phyloP scores from a whole-genome alignment of 371 early-diverging fungal genomes.

The Rhizopus sp. region DNA sequence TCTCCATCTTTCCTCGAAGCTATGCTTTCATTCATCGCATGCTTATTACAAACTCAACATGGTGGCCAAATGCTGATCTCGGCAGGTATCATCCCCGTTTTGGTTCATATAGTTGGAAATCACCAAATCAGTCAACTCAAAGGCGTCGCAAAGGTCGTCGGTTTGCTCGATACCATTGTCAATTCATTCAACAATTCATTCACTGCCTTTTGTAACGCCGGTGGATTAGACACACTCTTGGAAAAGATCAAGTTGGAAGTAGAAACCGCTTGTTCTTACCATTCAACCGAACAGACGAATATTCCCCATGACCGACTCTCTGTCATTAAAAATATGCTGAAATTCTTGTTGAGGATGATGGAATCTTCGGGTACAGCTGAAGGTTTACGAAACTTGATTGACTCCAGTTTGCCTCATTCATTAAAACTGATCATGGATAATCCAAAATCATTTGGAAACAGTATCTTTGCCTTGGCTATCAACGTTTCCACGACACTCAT shows the following conservation, averaged over 20 bases:
- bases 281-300: not conserved
- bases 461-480: conserved; percentile 76
- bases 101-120: conserved; percentile 66
- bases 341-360: conserved; percentile 91
- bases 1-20: conserved; percentile 84
- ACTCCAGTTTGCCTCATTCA: conserved; percentile 82
- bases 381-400: conserved; percentile 91
- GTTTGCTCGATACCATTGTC: conserved; percentile 79
- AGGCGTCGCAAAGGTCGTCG: conserved; percentile 71
- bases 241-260: conserved; percentile 63
- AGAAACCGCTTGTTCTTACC: conserved; percentile 8
- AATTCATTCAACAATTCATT: conserved; percentile 79
- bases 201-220: conserved; percentile 76
- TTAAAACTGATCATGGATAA: conserved; percentile 73
- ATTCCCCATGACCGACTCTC: conserved; percentile 59
- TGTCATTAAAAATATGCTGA: conserved; percentile 85
- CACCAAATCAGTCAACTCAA: conserved; percentile 54
- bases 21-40: conserved; percentile 76
- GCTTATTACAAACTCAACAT: conserved; percentile 74
- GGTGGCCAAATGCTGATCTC: conserved; percentile 91
- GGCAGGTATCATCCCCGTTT: conserved; percentile 83
- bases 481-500: conserved; percentile 94
- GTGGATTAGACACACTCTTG: conserved; percentile 81
- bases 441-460: conserved; percentile 73
- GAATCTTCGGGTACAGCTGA: conserved; percentile 89